Evolutionary conservation across 176 grass and related monocot genomes (phyloP), one percentile per base, ranked within the genome.

Genomic region (Rhynchospora breviuscula): DNA sequence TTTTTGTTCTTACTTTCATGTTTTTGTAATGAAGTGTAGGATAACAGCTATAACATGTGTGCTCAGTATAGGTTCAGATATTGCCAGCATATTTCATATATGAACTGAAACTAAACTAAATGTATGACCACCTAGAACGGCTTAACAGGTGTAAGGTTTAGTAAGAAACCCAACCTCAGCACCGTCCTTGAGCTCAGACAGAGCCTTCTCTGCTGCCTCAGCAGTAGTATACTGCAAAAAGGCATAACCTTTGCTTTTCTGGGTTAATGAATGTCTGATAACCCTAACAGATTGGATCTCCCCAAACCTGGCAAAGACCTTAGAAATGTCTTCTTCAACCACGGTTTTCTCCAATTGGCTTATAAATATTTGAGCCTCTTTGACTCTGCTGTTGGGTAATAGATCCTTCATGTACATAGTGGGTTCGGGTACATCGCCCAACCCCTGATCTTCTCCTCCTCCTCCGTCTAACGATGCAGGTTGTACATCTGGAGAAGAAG

Each of bases 301-400:
- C 70, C 94, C 92, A 12, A 84, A 94, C 26, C 84, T 59, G 66
- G 86, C 79, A 70, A 97, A 97, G 58, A 85, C 78, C 79, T 86
- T 69, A 51, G 49, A 76, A 69, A 97, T 53, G 52, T 97, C 94
- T 54, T 90, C 88, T 79, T 94, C 72, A 63, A 86, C 85, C 87
- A 88, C 91, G 49, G 80, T 54, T 81, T 79, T 89, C 78, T 88
- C 86, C 85, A 97, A 89, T 43, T 85, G 70, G 49, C 89, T 81
- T 81, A 97, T 75, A 82, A 94, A 94, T 87, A 97, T 86, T 84
- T 92, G 86, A 82, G 90, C 51, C 19, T 74, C 88, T 76, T 94
- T 88, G 67, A 29, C 51, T 79, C 79, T 83, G 13, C 59, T 86
- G 59, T 85, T 86, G 53, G 78, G 47, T 84, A 76, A 66, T 45